A percentile compares a stretch with the other conserved stretches of the same genome.
phyloP scores from a whole-genome alignment of 495 filamentous ascomycete species.

The Venustampulla echinocandica region DNA sequence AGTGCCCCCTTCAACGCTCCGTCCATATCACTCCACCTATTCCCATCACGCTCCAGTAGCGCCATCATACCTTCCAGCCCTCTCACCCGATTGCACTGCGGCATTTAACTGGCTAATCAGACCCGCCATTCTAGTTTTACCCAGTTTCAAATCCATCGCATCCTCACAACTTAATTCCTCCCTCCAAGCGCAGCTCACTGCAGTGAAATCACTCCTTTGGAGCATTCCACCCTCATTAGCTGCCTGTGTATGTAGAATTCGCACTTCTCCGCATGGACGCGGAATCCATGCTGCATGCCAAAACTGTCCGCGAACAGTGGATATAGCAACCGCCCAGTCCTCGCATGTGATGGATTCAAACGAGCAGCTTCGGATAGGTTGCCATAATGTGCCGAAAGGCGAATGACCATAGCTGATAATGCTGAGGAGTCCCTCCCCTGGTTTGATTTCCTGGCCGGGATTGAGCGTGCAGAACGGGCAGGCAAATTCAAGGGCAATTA shows the following conservation, averaged over 20 bases:
- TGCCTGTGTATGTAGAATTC: neutral
- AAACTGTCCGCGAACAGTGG: too few relatives aligned
- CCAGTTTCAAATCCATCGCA: neutral
- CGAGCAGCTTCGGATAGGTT: neutral
- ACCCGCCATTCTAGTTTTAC: neutral
- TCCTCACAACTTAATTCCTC: neutral
- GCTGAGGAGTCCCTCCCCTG: slow-evolving; percentile 1
- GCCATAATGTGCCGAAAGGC: neutral
- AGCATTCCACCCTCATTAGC: neutral
- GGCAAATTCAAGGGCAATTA: neutral
- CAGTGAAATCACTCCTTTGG: neutral
- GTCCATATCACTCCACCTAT: too few relatives aligned
- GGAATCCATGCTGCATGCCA: slow-evolving; percentile 16
- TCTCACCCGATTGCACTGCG: neutral
- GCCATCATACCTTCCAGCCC: neutral
- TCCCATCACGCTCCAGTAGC: neutral
- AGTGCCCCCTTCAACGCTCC: too few relatives aligned
- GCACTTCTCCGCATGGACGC: slow-evolving; percentile 5
- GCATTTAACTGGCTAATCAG: neutral
- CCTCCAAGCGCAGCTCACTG: neutral
- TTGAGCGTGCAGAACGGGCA: slow-evolving; percentile 6
- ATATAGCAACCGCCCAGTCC: slow-evolving; percentile 5
- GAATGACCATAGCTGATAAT: neutral
- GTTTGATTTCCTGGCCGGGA: neutral
- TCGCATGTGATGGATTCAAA: neutral